Evolutionary conservation across 257 asterid species (phyloP), one percentile per base, ranked within the genome.

Genomic region (Solanum stenotomum): DNA sequence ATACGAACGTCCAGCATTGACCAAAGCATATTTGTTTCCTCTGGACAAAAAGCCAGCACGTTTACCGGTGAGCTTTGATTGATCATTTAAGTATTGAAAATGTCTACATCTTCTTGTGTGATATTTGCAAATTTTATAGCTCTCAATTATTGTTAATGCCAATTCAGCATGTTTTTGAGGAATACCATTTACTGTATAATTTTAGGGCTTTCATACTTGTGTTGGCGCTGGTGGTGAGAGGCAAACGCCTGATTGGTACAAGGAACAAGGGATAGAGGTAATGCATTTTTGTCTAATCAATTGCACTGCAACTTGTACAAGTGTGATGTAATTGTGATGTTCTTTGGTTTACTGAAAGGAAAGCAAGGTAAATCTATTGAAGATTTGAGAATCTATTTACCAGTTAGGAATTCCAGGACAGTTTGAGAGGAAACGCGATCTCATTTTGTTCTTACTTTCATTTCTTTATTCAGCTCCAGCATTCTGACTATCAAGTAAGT

Each of bases 201-300:
- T 85, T 6, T 85, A 96, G 99, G 99, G 99, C 56, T 96, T 96
- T 92, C 99, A 96, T 90, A 96, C 99, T 59, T 95, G 98, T 91
- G 99, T 96, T 84, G 99, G 98, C 68, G 89, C 96, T 8, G 98
- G 98, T 85, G 98, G 99, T 81, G 97, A 94, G 87, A 95, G 98
- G 89, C 98, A 96, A 93, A 96, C 98, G n/a, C 98, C 98, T 79
- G 98, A 96, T 40, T 96, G 99, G 99, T 96, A 96, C 95, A 95
- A 93, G 90, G 98, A 95, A 91, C 95, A 95, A 89, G 98, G 99
- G 90, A 95, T 96, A 90, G 98, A 96, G 97, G 98, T 96, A 91
- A 90, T 83, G 85, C 71, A 10, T 49, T 82, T 49, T 82, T 82
- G 70, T 82, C 27, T 77, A 77, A n/a, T 77, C 61, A 49, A 10